Evolutionary conservation across 495 filamentous ascomycete species (phyloP), one percentile per base, ranked within the genome.

Genomic region (Penicillium bovifimosum): DNA sequence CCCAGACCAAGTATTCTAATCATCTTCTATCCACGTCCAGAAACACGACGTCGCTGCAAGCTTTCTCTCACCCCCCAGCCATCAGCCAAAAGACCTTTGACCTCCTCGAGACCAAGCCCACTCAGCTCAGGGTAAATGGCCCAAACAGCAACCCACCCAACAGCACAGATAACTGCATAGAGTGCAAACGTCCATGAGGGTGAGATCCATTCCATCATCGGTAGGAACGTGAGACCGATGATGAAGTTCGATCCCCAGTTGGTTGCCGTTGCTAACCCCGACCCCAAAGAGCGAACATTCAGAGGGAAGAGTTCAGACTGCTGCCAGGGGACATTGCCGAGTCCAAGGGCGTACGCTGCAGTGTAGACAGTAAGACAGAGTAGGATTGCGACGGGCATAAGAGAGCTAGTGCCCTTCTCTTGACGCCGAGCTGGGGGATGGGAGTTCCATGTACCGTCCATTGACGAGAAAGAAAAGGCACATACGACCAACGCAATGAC

Each of bases 271-370:
- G 88, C 83, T n/a, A 95, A 58, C 0, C 83, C 84, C 28, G 87
- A 91, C 6, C 91, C 91, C 2, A 95, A 62, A 0, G 86, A 86
- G 27, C 91, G 87, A 7, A 95, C 88, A 39, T 80, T 82, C 55
- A 96, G 77, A 6, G 90, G 84, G 61, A 96, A 96, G 13, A 96
- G 80, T 72, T 96, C 91, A 56, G 82, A 85, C 65, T 95, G 90
- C 73, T 92, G 90, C 91, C 91, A 96, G 0, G 91, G 91, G 2
- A 96, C 88, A 52, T 89, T 90, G 4, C 91, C 91, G 3, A 96
- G 76, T n/a, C 91, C 91, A 7, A 89, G 73, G 9, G 91, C 91
- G 61, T 93, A 96, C 0, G 82, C 81, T 45, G 86, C 84, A 1
- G 92, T 90, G 64, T 92, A 96, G n/a, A 88, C 45, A 58, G 87